Base-by-base conservation (phyloP, 805 yeast genomes). In the Barnettozyma californica region DNA sequence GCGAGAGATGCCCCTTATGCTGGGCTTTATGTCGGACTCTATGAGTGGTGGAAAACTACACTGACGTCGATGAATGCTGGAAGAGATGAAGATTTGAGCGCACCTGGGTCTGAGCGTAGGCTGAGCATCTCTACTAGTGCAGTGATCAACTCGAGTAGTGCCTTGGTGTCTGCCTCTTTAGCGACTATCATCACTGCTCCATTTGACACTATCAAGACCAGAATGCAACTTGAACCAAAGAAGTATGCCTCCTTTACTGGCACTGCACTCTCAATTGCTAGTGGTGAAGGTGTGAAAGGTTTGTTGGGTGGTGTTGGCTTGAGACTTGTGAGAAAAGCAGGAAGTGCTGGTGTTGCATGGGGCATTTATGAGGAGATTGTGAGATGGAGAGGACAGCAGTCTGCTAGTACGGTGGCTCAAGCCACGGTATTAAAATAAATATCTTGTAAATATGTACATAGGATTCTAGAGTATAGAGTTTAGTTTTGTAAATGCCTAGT, bases 331-430 rank as follows among this genome's bases (percentile, higher is more conserved):
- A 75, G 98, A 57, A 94, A 94, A 67, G 96, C 92, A 0, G 65
- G 87, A 43, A 86, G 96, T 65, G 92, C 97, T 0, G 97, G 96
- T 1, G 89, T 94, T 52, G 90, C 96, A 44, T 94, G 99, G 99
- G 88, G 96, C 50, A 83, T 94, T 21, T 94, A 92, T 64, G 99
- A 94, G 65, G 97, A 94, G 62, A 68, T 92, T 47, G 77, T 92
- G 36, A 73, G 71, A 58, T 42, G 43, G 43, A 35, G 43, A 4
- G 35, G 27, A 21, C 40, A 33, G 37, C n/a, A 23, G 20, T 16
- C 31, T 2, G 29, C 42, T 5, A 18, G 9, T 7, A 16, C 27
- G 11, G 45, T 31, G 20, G 26, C 20, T 6, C 41, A 38, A 14
- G 13, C 16, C 27, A 9, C 41, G 4, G 27, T 18, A 18, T 18